These are phyloP conservation scores for Taphrina communis DNA, from an alignment of 1,139 yeast genomes.

Conservation along the genomic window DNA sequence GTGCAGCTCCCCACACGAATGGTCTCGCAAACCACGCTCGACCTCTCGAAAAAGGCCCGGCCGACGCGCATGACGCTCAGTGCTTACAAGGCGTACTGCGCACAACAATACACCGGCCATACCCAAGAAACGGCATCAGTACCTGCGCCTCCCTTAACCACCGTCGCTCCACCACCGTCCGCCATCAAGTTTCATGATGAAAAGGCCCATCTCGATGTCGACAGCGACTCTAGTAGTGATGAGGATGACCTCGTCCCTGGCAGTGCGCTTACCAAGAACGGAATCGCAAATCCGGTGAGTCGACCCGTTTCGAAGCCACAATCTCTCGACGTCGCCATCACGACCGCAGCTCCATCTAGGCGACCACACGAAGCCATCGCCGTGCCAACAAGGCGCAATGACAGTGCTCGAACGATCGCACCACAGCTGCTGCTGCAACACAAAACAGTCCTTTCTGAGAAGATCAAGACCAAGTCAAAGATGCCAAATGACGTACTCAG, in stretches of 20 bases:
- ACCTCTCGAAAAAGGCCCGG: slow-evolving; percentile 7
- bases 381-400: background rate
- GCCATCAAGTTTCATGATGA: slow-evolving; percentile 8
- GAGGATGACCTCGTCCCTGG: background rate
- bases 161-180: slow-evolving; percentile 6
- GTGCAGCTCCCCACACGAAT: background rate
- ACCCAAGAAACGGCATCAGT: too few relatives aligned
- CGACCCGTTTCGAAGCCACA: background rate
- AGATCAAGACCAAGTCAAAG: slow-evolving; percentile 3
- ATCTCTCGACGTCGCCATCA: background rate
- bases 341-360: background rate
- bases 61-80: slow-evolving; percentile 9
- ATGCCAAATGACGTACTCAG: slow-evolving; percentile 16
- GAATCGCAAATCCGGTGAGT: background rate
- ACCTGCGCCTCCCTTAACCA: background rate
- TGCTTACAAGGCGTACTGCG: slow-evolving; percentile 10
- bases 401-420: background rate
- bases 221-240: slow-evolving; percentile 1
- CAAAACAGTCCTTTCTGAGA: background rate
- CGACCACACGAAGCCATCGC: background rate
- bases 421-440: background rate
- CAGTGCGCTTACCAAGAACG: background rate
- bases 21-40: slow-evolving; percentile 3
- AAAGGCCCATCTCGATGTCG: too few relatives aligned
- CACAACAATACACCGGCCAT: background rate